Base-by-base conservation (phyloP, 768 basidiomycete genomes). In the Phylloporus scabripes region DNA sequence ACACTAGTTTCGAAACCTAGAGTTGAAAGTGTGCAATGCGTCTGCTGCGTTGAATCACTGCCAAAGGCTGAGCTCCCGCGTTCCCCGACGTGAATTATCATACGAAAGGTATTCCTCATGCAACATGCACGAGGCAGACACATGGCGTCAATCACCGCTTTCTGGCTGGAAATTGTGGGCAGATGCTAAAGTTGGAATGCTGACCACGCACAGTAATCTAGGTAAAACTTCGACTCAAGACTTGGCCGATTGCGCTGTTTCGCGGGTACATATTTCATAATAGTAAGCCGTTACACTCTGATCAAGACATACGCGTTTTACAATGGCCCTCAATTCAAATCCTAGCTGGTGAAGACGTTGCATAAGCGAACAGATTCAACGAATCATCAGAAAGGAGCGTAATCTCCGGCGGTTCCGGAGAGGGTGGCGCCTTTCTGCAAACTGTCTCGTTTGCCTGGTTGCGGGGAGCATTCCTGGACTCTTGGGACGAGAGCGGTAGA, bases 311-410 rank as follows among this genome's bases (percentile, higher is more conserved):
- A 37, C 34, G 37, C 4, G 21, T 39, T 15, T 21, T 39, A 39
- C 10, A 10, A 21, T 21, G 14, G 31, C 7, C 15, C 40, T 45
- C 31, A 8, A 46, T 48, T 60, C 42, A 67, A 49, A 17, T 51
- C 39, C 56, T 58, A 8, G 42, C 21, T 2, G 68, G 62, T 0
- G 71, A 69, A 15, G 67, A 68, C 37, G 57, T 61, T 24, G 57
- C 48, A 52, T 60, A 68, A 17, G 73, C 69, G 59, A 80, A 79
- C 48, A 80, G 61, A 62, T 80, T 68, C 54, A 80, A 60, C 5
- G 70, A 70, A 53, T 80, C 78, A 43, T 80, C 78, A 10, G 78
- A 80, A 37, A 56, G 46, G 14, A 58, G 47, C 42, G 64, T 41
- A 52, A 43, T 39, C 42, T 39, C 23, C n/a, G 47, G 26, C 3